Evolutionary conservation across 2,329 filamentous ascomycete species (phyloP).

Genomic region (Fusarium odoratissimum): DNA sequence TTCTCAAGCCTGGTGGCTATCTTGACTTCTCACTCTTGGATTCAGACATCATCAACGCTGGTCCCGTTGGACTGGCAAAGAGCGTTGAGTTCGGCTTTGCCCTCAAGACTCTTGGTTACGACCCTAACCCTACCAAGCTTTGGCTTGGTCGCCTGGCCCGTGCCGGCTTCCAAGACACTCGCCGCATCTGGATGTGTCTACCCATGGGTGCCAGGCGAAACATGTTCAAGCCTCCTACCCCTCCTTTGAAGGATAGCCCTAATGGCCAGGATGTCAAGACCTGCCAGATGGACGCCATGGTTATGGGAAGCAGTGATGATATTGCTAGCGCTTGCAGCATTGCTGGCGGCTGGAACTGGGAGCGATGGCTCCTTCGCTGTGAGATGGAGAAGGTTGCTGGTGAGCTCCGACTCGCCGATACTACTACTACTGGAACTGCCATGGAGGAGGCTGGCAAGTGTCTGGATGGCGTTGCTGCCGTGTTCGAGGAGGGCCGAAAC

Average conservation of each 20-base stretch:
- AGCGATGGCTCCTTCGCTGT: conserved; percentile 92
- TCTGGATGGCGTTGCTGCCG: conserved; percentile 68
- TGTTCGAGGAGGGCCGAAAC: conserved; percentile 72
- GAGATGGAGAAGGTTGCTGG: conserved; percentile 84
- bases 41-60: conserved; percentile 87
- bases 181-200: conserved; percentile 88
- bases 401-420: conserved; percentile 68
- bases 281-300: conserved; percentile 70
- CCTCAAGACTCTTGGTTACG: conserved; percentile 89
- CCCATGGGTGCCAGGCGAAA: conserved; percentile 74
- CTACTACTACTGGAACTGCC: conserved; percentile 61
- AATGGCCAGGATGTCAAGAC: conserved; percentile 57
- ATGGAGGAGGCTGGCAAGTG: conserved; percentile 68
- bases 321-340: conserved; percentile 82
- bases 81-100: conserved; percentile 93
- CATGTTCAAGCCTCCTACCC: conserved; percentile 47
- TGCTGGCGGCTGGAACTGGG: conserved; percentile 91
- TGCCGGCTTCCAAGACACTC: conserved; percentile 82
- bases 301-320: conserved; percentile 75
- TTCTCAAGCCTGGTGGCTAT: conserved; percentile 92
- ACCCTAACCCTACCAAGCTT: conserved; percentile 82
- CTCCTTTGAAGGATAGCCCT: conserved; percentile 51
- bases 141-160: conserved; percentile 81
- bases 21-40: conserved; percentile 93
- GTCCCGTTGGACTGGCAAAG: conserved; percentile 81